phyloP scores from a whole-genome alignment of 495 filamentous ascomycete genomes.

The Elaphomyces granulatus region DNA sequence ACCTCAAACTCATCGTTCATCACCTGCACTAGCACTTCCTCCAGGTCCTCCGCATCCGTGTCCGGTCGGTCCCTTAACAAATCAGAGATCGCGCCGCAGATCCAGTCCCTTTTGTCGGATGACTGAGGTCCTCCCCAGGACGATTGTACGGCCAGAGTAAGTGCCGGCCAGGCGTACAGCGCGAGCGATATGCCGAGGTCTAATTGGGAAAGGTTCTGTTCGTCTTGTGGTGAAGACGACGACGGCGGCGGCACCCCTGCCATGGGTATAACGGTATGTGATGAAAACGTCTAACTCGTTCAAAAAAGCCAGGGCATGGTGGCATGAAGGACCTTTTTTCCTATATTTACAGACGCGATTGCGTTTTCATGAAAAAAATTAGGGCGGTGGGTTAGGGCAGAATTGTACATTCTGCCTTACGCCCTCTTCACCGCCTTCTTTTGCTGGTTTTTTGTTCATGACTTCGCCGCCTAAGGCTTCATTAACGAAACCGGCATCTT shows the following conservation, averaged over 20 bases:
- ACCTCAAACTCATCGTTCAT: slow-evolving; percentile 95
- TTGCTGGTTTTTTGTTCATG: too few species aligned
- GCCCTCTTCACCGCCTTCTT: background rate
- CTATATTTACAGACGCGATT: background rate
- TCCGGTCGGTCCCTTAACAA: slow-evolving; percentile 57
- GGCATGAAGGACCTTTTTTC: too few species aligned
- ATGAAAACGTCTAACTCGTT: too few species aligned
- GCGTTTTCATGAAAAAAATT: background rate
- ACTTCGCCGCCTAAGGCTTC: too few species aligned
- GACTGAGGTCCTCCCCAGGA: slow-evolving; percentile 81
- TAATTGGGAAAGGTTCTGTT: slow-evolving; percentile 26
- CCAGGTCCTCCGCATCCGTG: slow-evolving; percentile 69
- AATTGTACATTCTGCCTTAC: background rate
- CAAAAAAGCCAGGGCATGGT: too few species aligned
- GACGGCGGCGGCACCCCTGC: background rate
- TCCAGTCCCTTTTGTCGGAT: slow-evolving; percentile 86
- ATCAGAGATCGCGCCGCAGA: slow-evolving; percentile 77
- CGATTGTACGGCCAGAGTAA: slow-evolving; percentile 74
- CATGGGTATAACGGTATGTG: too few species aligned
- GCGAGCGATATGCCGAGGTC: slow-evolving; percentile 69
- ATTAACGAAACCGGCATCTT: too few species aligned
- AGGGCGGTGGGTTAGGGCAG: background rate
- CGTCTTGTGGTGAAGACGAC: background rate
- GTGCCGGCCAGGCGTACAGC: slow-evolving; percentile 70
- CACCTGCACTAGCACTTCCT: slow-evolving; percentile 67